Conservation (phyloP, 1,284 basidiomycete genomes). For the Amylostereum chailletii region DNA sequence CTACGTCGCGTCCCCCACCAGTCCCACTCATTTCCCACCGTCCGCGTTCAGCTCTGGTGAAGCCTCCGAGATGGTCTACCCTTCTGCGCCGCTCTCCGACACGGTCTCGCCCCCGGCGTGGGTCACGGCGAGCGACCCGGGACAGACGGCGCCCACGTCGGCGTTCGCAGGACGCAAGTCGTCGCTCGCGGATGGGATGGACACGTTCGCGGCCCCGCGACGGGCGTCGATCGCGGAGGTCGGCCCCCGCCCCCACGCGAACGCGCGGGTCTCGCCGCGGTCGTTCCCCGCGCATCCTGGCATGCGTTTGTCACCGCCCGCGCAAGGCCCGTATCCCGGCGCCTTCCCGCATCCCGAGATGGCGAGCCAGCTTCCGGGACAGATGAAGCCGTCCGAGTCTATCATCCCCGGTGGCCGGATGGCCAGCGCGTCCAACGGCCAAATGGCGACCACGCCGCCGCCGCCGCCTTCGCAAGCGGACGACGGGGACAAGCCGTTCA, state of each 20-base stretch:
- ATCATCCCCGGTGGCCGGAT: not conserved
- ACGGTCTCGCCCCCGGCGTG: not conserved
- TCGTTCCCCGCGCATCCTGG: not conserved
- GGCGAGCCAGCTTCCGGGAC: slow-evolving; percentile 7
- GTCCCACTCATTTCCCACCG: not conserved
- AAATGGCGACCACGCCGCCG: not conserved
- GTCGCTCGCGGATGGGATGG: not conserved
- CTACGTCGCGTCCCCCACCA: not conserved
- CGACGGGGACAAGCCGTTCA: slow-evolving; percentile 14
- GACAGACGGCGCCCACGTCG: not conserved
- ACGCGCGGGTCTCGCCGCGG: slow-evolving; percentile 4
- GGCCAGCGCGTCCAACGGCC: not conserved
- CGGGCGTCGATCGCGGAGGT: no score
- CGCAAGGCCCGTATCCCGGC: not conserved
- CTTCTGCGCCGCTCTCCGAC: not conserved
- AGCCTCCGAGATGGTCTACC: not conserved
- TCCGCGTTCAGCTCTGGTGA: not conserved
- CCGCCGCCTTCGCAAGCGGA: slow-evolving; percentile 1
- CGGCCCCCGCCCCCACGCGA: slow-evolving; percentile 1
- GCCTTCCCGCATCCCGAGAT: slow-evolving; percentile 1
- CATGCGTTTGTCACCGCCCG: not conserved
- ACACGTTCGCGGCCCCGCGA: no score
- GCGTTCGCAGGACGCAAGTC: not conserved
- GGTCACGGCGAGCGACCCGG: not conserved
- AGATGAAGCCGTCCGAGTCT: slow-evolving; percentile 2